Evolutionary conservation across 2,329 filamentous ascomycete genomes (phyloP).

Genomic region (Lachnellula arida): DNA sequence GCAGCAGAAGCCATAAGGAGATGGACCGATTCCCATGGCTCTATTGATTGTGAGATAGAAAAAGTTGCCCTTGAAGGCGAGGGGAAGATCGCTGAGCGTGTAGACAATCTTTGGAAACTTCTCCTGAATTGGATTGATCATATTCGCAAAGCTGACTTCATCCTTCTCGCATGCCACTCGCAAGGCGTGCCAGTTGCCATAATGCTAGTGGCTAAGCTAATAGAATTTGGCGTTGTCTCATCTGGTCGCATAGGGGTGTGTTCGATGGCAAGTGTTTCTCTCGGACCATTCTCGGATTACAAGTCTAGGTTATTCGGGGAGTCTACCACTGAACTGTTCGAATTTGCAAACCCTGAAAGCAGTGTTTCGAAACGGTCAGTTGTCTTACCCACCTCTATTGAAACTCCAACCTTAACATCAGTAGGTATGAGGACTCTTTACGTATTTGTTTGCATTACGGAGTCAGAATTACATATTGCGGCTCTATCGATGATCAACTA

Average conservation of each 20-base stretch:
- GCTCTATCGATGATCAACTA: constrained; percentile 94
- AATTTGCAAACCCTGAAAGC: constrained; percentile 80
- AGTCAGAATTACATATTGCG: constrained; percentile 79
- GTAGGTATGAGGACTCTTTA: constrained; percentile 64
- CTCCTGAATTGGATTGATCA: constrained; percentile 93
- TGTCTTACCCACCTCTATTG: too few species aligned
- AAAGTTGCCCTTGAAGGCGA: constrained; percentile 94
- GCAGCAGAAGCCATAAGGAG: constrained; percentile 77
- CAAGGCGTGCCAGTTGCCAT: constrained; percentile 92
- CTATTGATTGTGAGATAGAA: constrained; percentile 74
- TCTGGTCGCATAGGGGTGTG: constrained; percentile 78
- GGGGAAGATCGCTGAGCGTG: constrained; percentile 82
- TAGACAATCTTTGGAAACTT: constrained; percentile 90
- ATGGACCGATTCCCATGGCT: constrained; percentile 74
- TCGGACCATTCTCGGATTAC: constrained; percentile 90
- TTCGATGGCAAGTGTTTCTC: constrained; percentile 80
- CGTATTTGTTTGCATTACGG: constrained; percentile 72
- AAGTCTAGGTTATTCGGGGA: constrained; percentile 85
- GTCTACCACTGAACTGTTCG: constrained; percentile 89
- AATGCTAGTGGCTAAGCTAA: constrained; percentile 88
- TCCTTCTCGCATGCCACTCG: constrained; percentile 89
- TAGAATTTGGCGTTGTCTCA: constrained; percentile 80
- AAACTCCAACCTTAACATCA: too few species aligned
- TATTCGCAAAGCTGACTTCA: constrained; percentile 80
- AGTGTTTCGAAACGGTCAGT: constrained; percentile 64